phyloP scores from a whole-genome alignment of 768 basidiomycete genomes.

The Cystobasidium ongulense region DNA sequence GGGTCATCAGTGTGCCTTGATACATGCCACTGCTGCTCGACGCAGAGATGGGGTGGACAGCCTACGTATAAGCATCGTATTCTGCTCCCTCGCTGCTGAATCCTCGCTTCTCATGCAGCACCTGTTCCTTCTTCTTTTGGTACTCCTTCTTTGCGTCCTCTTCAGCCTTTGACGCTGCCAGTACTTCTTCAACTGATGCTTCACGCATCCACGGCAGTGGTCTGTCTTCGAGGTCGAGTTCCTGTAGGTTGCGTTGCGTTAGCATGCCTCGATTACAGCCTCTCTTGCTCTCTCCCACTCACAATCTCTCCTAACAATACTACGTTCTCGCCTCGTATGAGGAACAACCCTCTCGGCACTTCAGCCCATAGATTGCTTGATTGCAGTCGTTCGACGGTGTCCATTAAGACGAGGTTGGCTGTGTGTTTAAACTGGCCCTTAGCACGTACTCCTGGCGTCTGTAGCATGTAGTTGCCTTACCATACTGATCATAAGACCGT shows the following conservation, averaged over 20 bases:
- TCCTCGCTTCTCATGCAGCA: constrained; percentile 73
- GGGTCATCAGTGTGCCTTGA: neutral
- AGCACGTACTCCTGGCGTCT: neutral
- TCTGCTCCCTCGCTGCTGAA: constrained; percentile 94
- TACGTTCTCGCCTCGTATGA: constrained; percentile 97
- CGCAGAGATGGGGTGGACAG: too few relatives aligned
- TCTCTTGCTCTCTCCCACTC: constrained; percentile 49
- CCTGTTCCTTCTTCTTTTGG: constrained; percentile 56
- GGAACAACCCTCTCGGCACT: constrained; percentile 74
- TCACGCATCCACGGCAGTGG: constrained; percentile 63
- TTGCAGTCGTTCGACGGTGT: constrained; percentile 87
- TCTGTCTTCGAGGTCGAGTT: constrained; percentile 84
- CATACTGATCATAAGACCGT: constrained; percentile 96
- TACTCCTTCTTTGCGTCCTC: constrained; percentile 47
- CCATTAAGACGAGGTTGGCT: constrained; percentile 97
- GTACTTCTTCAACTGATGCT: constrained; percentile 65
- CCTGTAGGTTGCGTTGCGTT: constrained; percentile 50
- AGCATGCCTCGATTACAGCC: neutral
- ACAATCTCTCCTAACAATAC: constrained; percentile 95
- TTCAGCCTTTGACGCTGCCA: constrained; percentile 68
- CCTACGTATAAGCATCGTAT: constrained; percentile 75
- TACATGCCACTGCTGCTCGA: too few relatives aligned
- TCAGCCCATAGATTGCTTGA: constrained; percentile 72
- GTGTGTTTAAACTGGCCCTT: neutral
- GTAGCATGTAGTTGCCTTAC: too few relatives aligned